These are phyloP conservation scores for Rhizoctonia solani DNA, from an alignment of 1,284 basidiomycete species.

Conservation along the genomic window DNA sequence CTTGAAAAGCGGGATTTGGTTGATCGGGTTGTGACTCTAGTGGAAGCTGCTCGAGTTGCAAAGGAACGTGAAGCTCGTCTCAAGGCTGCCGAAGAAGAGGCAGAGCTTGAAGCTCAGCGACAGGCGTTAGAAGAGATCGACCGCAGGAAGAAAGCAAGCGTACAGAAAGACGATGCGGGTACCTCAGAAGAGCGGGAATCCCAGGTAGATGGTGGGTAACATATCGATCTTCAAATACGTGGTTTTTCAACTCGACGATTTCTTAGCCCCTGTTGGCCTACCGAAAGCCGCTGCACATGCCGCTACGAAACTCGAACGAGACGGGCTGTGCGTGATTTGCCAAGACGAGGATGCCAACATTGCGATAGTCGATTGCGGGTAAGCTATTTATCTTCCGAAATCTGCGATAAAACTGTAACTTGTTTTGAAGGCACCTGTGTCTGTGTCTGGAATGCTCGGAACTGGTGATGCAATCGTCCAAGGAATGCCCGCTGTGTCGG, in stretches of 20 bases:
- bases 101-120: slow-evolving; percentile 2
- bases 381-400: slow-evolving; percentile 45
- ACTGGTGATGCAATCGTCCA: slow-evolving; percentile 74
- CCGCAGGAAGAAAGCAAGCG: not conserved
- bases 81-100: slow-evolving; percentile 8
- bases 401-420: not conserved
- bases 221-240: not conserved
- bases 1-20: slow-evolving; percentile 16
- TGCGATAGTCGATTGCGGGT: slow-evolving; percentile 93
- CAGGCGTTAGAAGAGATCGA: slow-evolving; percentile 14
- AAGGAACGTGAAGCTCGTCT: slow-evolving; percentile 5
- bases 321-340: slow-evolving; percentile 83
- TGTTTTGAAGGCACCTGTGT: slow-evolving; percentile 65
- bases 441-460: slow-evolving; percentile 86
- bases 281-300: slow-evolving; percentile 45
- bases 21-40: slow-evolving; percentile 1
- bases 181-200: not conserved
- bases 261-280: not conserved
- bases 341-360: slow-evolving; percentile 91
- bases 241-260: not conserved
- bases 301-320: slow-evolving; percentile 57
- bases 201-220: not conserved
- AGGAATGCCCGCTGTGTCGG: slow-evolving; percentile 84
- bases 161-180: not conserved
- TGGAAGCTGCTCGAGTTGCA: slow-evolving; percentile 1